Percentiles rank a stretch among this genome's conserved stretches.
phyloP scores from a whole-genome alignment of 495 filamentous ascomycete species.

The Terfezia boudieri region DNA sequence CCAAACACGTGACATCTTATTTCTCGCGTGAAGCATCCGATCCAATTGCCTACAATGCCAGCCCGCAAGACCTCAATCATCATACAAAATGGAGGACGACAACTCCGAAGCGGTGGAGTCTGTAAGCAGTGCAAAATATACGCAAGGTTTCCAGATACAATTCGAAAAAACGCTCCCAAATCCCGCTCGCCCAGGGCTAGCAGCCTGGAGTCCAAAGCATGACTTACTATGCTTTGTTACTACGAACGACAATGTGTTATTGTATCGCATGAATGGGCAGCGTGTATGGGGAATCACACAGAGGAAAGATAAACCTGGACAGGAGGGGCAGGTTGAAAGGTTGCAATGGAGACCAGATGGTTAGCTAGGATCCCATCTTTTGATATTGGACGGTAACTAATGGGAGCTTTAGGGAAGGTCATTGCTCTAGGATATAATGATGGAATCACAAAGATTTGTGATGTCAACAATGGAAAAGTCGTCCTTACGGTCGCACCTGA shows the following conservation, averaged over 20 bases:
- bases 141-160: slow-evolving; percentile 11
- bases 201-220: slow-evolving; percentile 51
- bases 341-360: slow-evolving; percentile 19
- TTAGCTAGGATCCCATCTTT: not conserved
- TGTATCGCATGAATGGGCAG: slow-evolving; percentile 48
- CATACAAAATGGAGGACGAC: not conserved
- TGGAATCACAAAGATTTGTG: slow-evolving; percentile 16
- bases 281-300: slow-evolving; percentile 32
- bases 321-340: slow-evolving; percentile 10
- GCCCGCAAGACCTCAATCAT: no score
- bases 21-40: no score
- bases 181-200: slow-evolving; percentile 19
- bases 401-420: slow-evolving; percentile 12
- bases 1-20: slow-evolving; percentile 5
- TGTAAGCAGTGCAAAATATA: not conserved
- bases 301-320: slow-evolving; percentile 12
- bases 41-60: no score
- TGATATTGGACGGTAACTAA: not conserved
- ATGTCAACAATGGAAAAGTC: slow-evolving; percentile 19
- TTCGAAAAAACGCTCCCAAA: slow-evolving; percentile 11
- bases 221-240: slow-evolving; percentile 44
- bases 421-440: slow-evolving; percentile 17
- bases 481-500: slow-evolving; percentile 16
- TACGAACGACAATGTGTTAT: slow-evolving; percentile 34
- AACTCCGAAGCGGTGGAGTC: not conserved